Base-by-base conservation (phyloP, 208 protist genomes). In the Acanthamoeba rhysodes region DNA sequence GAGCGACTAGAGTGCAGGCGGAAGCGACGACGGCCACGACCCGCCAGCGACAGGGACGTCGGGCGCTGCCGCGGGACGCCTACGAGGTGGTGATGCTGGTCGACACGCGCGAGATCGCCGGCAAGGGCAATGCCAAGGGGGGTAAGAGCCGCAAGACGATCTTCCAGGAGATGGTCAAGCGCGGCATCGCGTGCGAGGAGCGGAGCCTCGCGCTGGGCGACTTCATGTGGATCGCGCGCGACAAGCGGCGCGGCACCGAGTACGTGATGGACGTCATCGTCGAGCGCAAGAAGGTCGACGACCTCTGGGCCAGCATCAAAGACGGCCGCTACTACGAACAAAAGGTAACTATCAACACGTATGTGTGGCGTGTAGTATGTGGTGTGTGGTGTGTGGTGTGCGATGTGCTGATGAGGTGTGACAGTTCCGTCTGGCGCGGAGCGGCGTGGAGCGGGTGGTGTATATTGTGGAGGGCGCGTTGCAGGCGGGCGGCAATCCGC, bases 291-390 rank as follows among this genome's bases (percentile, higher is more conserved):
- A 91, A 91, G 59, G 84, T 91, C 22, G 84, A 91, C 34, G 84
- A 91, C 41, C 59, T 91, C 18, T 91, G 84, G 84, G 84, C 84
- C 16, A 72, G 57, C 84, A 91, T 91, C 50, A 91, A 91, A 53
- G 84, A 91, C 41, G 84, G 84, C 32, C 84, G 84, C 12, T 91
- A 91, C 84, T 91, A 91, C 24, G 84, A 91, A 41, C 84, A 91
- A 48, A 91, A 91, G 84, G 84, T 91, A 18, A 57, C 50, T 7
- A 57, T 18, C 9, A 2, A 57, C 12, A 10, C 50, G 50, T 57
- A 7, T 4, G 50, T 57, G 50, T 53, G 24, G n/a, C 29, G 41
- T 37, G 34, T 37, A 4, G 18, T 50, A 14, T 22, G 12, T 66
- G 59, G 27, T 41, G 16, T 80, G 16, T 80, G 12, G 20, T 41